A percentile compares a stretch with the other conserved stretches of the same genome.
Evolutionary conservation across 345 rosid genomes (phyloP).

Genomic region (thale cress (Arabidopsis thaliana)): TAIR10.1 NC_003076.8:9435001-9435500

Average conservation of each 20-base stretch:
- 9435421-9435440: slow-evolving; percentile 76
- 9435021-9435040: slow-evolving; percentile 70
- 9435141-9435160: slow-evolving; percentile 5
- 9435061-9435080: slow-evolving; percentile 86
- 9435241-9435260: slow-evolving; percentile 89
- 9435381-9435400: slow-evolving; percentile 83
- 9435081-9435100: slow-evolving; percentile 98
- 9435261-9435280: slow-evolving; percentile 51
- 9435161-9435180: slow-evolving; percentile 20
- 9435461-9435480: slow-evolving; percentile 55
- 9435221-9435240: slow-evolving; percentile 92
- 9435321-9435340: slow-evolving; percentile 16
- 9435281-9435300: neutral
- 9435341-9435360: slow-evolving; percentile 49
- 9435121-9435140: slow-evolving; percentile 28
- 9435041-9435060: slow-evolving; percentile 82
- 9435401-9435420: slow-evolving; percentile 85
- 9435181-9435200: slow-evolving; percentile 83
- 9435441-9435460: slow-evolving; percentile 72
- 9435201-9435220: slow-evolving; percentile 89
- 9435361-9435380: slow-evolving; percentile 83
- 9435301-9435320: neutral
- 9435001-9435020: slow-evolving; percentile 89
- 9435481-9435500: slow-evolving; percentile 17
- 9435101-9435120: slow-evolving; percentile 59